Base-by-base conservation (phyloP, 2,329 filamentous ascomycete species). In the Curvularia spicifera region DNA sequence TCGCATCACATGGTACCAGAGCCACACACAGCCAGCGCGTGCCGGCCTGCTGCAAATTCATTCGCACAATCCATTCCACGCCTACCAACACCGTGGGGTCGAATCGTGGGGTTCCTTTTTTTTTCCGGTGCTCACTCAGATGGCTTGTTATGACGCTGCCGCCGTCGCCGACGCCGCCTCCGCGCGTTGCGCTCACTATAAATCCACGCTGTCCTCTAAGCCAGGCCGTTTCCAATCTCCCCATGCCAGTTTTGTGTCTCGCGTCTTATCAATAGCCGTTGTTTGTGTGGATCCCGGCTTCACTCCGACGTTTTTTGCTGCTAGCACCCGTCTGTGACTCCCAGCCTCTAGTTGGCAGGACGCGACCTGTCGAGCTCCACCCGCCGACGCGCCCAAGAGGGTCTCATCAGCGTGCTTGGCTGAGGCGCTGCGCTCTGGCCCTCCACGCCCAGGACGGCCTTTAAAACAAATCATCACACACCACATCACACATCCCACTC, bases 401-500 rank as follows among this genome's bases (percentile, higher is more conserved):
- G 56, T 60, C 48, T 57, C 45, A 61, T 44, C 57, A 59, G 50
- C 50, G 49, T 43, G 45, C 56, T 68, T 68, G 68, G 68, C 67
- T 60, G 59, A 43, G 46, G 58, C 45, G 53, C 63, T 56, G 61
- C 29, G 67, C 68, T 67, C 65, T 65, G 65, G 49, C 52, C 66
- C 67, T 66, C 67, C 66, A 64, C 49, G 51, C 63, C 60, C 60
- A 61, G 54, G 26, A 56, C 67, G 49, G 59, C 53, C 60, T 59
- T 59, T 62, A 59, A 66, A 64, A 67, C 67, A 66, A 64, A 65
- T 68, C 60, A 53, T 59, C 56, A 60, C 57, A 60, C 59, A 65
- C 52, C 49, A 40, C 50, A 33, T 56, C 50, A 47, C 40, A 46
- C 55, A 31, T 35, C 46, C 43, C 56, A 26, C 44, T 44, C 52